These are phyloP conservation scores for Trichoderma sp. DNA, from an alignment of 2,329 filamentous ascomycete species.

Conservation along the genomic window DNA sequence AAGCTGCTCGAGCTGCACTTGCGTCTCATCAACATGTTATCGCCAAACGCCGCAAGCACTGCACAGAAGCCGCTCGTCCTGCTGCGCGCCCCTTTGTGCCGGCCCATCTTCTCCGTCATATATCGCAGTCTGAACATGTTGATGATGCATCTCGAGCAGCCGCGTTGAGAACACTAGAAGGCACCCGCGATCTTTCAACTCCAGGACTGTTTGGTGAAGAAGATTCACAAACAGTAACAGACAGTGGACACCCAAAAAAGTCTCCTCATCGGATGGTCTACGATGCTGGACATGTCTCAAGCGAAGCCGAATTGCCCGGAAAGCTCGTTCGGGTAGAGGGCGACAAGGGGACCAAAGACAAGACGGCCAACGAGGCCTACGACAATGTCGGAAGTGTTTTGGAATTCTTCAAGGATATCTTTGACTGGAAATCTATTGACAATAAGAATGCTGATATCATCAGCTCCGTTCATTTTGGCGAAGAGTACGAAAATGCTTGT, in stretches of 20 bases:
- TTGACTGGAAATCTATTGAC: constrained; percentile 57
- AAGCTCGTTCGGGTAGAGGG: constrained; percentile 49
- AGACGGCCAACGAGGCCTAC: constrained; percentile 53
- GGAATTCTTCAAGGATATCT: constrained; percentile 54
- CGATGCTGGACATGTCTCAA: constrained; percentile 46
- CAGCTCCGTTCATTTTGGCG: constrained; percentile 57
- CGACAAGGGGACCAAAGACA: constrained; percentile 45
- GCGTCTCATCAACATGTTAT: constrained; percentile 40
- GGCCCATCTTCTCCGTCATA: constrained; percentile 44
- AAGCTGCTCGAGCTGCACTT: constrained; percentile 44
- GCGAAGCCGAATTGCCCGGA: constrained; percentile 48
- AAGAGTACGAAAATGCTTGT: constrained; percentile 57
- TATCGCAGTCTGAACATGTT: constrained; percentile 44
- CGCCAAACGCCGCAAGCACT: constrained; percentile 42
- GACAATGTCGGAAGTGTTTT: constrained; percentile 56
- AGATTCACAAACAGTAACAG: background rate
- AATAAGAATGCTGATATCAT: constrained; percentile 54
- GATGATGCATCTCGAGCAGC: constrained; percentile 45
- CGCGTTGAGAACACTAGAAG: constrained; percentile 47
- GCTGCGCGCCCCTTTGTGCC: constrained; percentile 44
- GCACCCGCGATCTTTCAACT: constrained; percentile 40
- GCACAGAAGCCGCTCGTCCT: constrained; percentile 32
- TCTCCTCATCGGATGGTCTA: constrained; percentile 50
- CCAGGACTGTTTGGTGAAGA: constrained; percentile 32
- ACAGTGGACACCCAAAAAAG: constrained; percentile 32